Conservation (phyloP, 768 basidiomycete species). For the Chalciporus piperatus region DNA sequence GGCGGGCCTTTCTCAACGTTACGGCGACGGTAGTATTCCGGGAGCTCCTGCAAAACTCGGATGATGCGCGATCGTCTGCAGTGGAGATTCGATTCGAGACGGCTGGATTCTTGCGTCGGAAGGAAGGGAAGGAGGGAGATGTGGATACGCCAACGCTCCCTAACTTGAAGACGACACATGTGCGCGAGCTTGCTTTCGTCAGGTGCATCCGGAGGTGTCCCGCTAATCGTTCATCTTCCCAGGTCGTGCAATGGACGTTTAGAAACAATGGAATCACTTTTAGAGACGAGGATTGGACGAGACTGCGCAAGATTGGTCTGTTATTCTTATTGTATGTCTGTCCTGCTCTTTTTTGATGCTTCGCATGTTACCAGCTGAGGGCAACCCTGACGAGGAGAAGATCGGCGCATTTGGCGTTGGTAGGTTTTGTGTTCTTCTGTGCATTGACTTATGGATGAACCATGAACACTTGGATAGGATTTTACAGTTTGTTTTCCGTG, state of each 20-base stretch:
- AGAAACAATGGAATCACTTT: conserved; percentile 87
- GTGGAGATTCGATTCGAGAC: conserved; percentile 85
- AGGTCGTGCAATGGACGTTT: conserved; percentile 84
- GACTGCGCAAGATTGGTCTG: conserved; percentile 87
- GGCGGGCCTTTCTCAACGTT: background rate
- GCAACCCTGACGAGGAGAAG: conserved; percentile 25
- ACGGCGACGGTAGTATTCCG: conserved; percentile 47
- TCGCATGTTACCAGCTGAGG: conserved; percentile 15
- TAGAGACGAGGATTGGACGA: conserved; percentile 81
- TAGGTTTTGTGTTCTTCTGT: conserved; percentile 1
- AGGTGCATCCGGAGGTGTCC: background rate
- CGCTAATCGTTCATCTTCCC: background rate
- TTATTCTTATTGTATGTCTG: background rate
- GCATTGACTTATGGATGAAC: background rate
- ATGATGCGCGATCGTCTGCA: conserved; percentile 76
- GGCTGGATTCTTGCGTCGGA: conserved; percentile 39
- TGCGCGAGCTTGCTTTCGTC: conserved; percentile 27
- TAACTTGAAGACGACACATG: conserved; percentile 62
- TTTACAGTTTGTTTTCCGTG: conserved; percentile 79
- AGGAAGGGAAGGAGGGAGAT: conserved; percentile 6
- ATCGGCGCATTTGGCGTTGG: conserved; percentile 27
- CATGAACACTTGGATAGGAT: conserved; percentile 38
- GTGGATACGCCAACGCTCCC: conserved; percentile 38
- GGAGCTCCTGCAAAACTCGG: conserved; percentile 94
- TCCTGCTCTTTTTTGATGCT: background rate